phyloP scores from a whole-genome alignment of 2,329 filamentous ascomycete genomes.

The Escovopsis sp. region DNA sequence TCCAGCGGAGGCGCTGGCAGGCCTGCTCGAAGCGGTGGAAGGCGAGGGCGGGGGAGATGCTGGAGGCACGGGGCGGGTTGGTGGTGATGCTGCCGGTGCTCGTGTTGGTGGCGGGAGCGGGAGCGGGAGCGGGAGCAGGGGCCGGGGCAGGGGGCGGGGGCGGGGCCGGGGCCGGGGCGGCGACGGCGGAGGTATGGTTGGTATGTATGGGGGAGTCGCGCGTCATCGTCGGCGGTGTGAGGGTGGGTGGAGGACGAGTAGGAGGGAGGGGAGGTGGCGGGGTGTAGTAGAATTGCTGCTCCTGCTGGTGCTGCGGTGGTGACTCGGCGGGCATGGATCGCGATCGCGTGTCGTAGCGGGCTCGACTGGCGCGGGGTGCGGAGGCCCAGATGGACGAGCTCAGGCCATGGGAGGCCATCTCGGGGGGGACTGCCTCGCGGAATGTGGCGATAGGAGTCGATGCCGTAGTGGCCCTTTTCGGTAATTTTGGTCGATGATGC shows the following conservation, averaged over 20 bases:
- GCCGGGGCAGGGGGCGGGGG: too few relatives aligned
- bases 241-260: too few relatives aligned
- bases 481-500: too few relatives aligned
- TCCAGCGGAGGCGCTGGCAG: slow-evolving; percentile 46
- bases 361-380: background rate
- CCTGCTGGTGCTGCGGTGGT: background rate
- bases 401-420: slow-evolving; percentile 3
- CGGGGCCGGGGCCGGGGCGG: slow-evolving; percentile 1
- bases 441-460: background rate
- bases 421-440: background rate
- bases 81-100: too few relatives aligned
- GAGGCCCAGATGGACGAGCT: slow-evolving; percentile 7
- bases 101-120: too few relatives aligned
- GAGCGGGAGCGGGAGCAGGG: too few relatives aligned
- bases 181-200: background rate
- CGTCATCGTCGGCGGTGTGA: too few relatives aligned
- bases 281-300: too few relatives aligned
- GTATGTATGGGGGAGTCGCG: too few relatives aligned
- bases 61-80: slow-evolving; percentile 6
- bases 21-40: slow-evolving; percentile 45
- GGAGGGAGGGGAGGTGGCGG: too few relatives aligned
- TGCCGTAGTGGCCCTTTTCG: too few relatives aligned
- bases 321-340: slow-evolving; percentile 6
- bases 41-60: slow-evolving; percentile 22
- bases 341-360: slow-evolving; percentile 5